Evolutionary conservation across 148 eudicot species (phyloP).

Genomic region (Fallopia convolvulus): DNA sequence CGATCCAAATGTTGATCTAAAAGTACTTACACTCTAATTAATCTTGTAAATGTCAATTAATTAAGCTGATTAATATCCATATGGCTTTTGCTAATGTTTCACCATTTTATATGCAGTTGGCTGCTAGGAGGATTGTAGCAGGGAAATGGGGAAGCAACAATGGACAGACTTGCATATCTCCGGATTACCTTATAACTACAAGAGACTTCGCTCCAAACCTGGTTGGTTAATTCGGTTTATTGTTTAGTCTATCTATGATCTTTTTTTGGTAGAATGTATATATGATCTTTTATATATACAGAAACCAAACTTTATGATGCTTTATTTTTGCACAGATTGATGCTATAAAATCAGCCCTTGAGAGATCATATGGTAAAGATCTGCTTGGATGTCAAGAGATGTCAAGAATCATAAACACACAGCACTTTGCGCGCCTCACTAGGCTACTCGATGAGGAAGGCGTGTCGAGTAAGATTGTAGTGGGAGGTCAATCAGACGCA

Average conservation of each 20-base stretch:
- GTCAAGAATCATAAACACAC: constrained; percentile 35
- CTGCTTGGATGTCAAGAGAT: constrained; percentile 46
- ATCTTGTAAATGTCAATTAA: background rate
- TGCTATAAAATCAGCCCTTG: constrained; percentile 33
- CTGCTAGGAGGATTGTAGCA: constrained; percentile 53
- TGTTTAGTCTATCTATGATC: background rate
- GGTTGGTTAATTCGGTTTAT: constrained; percentile 24
- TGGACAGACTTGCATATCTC: constrained; percentile 61
- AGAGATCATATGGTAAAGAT: constrained; percentile 39
- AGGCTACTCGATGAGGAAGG: constrained; percentile 40
- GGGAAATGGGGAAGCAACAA: constrained; percentile 59
- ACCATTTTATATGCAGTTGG: constrained; percentile 22
- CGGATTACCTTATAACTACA: constrained; percentile 54
- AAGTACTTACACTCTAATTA: constrained; percentile 26
- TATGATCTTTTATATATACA: background rate
- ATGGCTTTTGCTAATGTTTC: background rate
- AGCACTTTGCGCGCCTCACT: constrained; percentile 42
- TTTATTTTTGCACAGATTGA: constrained; percentile 29
- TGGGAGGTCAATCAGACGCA: constrained; percentile 50
- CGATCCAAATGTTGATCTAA: constrained; percentile 42
- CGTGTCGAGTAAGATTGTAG: constrained; percentile 37
- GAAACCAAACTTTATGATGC: background rate
- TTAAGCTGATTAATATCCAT: background rate
- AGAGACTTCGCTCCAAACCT: constrained; percentile 48
- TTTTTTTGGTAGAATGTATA: background rate